These are phyloP conservation scores for Rhizoctonia solani DNA, from an alignment of 1,284 basidiomycete species.

Conservation along the genomic window DNA sequence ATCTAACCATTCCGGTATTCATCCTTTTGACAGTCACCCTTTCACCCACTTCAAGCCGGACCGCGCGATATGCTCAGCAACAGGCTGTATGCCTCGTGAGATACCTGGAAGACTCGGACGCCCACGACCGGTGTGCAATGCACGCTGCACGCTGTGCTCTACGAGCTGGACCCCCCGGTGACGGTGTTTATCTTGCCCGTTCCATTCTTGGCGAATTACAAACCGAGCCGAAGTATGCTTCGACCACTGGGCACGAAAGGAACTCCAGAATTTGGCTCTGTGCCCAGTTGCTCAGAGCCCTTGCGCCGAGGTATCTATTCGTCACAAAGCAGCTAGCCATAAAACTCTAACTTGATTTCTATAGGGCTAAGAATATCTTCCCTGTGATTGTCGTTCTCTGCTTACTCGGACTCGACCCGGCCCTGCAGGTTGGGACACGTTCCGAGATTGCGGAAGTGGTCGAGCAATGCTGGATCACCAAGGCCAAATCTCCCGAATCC, in stretches of 20 bases:
- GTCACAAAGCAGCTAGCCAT: background rate
- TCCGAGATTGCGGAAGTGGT: background rate
- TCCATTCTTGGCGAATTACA: background rate
- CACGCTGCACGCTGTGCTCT: constrained; percentile 14
- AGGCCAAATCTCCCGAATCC: background rate
- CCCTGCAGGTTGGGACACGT: background rate
- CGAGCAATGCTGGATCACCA: constrained; percentile 8
- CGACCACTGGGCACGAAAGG: too few relatives aligned
- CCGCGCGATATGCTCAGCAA: background rate
- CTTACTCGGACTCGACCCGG: constrained; percentile 3
- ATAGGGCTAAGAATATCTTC: constrained; percentile 6
- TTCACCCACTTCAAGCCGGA: background rate
- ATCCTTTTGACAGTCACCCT: background rate
- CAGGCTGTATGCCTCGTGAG: background rate
- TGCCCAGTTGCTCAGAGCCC: background rate
- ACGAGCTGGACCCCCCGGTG: constrained; percentile 3
- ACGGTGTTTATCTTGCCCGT: constrained; percentile 9
- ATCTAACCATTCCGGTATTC: background rate
- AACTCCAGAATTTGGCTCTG: background rate
- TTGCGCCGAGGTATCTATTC: background rate
- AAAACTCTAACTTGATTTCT: background rate
- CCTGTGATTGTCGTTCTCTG: background rate
- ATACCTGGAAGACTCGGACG: background rate
- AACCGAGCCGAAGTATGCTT: background rate
- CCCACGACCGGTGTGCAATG: constrained; percentile 9